A percentile compares a stretch with the other conserved stretches of the same genome.
Evolutionary conservation across 495 filamentous ascomycete genomes (phyloP).

Genomic region (Chaetomium fimeti): DNA sequence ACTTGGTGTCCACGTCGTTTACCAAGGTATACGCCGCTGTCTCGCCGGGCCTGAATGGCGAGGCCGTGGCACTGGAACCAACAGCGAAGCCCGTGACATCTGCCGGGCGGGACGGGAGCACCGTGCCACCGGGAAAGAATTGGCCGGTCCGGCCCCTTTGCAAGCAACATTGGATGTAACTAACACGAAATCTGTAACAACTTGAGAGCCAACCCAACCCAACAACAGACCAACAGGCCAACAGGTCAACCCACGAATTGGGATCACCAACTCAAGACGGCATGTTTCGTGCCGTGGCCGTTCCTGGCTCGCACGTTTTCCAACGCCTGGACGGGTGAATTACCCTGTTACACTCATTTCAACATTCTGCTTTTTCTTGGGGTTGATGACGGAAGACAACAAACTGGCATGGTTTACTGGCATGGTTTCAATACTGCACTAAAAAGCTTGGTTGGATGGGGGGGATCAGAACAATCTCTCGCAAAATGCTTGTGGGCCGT

Average conservation of each 20-base stretch:
- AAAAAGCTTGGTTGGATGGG: conserved; percentile 4
- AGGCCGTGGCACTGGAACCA: background rate
- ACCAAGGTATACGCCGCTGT: conserved; percentile 6
- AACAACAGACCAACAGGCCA: background rate
- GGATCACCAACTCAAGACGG: conserved; percentile 11
- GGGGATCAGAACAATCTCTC: background rate
- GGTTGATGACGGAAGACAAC: background rate
- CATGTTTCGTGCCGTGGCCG: background rate
- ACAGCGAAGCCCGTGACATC: background rate
- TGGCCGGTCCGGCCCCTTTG: background rate
- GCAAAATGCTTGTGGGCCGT: background rate
- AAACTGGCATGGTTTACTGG: background rate
- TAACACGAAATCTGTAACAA: background rate
- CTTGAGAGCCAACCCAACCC: background rate
- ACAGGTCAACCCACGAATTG: background rate
- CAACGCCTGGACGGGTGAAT: too few relatives aligned
- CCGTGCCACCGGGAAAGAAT: conserved; percentile 18
- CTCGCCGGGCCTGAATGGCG: background rate
- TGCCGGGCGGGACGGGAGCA: conserved; percentile 19
- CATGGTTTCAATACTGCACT: background rate
- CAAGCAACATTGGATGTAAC: background rate
- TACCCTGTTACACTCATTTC: conserved; percentile 4
- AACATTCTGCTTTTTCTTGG: background rate
- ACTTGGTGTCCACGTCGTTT: background rate
- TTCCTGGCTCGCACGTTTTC: background rate